These are phyloP conservation scores for Chrysanthemum lavandulifolium DNA, from an alignment of 129 eudicot genomes.

Conservation along the genomic window DNA sequence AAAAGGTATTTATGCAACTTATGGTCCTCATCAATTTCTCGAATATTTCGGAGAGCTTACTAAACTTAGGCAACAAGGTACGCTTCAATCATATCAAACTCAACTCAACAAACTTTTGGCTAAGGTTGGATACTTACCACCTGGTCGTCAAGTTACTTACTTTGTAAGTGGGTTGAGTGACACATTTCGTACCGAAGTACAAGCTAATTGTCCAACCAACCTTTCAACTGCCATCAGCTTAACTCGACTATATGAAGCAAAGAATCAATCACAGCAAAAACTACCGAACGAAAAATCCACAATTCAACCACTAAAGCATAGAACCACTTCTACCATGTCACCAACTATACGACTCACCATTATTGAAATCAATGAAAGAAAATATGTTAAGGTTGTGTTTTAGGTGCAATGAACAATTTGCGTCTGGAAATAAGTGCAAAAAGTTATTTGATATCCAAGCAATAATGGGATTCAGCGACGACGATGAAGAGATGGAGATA, in stretches of 20 bases:
- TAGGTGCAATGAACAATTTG: not conserved
- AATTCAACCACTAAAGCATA: not conserved
- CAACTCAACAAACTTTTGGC: not conserved
- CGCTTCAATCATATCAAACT: not conserved
- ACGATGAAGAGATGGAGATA: too few relatives aligned
- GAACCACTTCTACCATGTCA: not conserved
- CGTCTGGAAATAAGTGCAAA: not conserved
- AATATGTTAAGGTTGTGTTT: not conserved
- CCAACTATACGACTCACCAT: not conserved
- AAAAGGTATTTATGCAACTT: too few relatives aligned
- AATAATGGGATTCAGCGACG: too few relatives aligned
- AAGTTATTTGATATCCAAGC: too few relatives aligned
- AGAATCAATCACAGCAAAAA: not conserved
- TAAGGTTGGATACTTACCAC: not conserved
- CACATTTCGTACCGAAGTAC: not conserved
- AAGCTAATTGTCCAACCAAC: not conserved
- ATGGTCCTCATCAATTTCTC: too few relatives aligned
- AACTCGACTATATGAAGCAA: not conserved
- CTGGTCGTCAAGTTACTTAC: not conserved
- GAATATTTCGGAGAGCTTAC: not conserved
- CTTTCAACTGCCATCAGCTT: not conserved
- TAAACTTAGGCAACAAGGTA: not conserved
- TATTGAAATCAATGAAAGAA: not conserved
- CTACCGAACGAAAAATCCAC: not conserved
- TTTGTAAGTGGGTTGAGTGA: not conserved